These are phyloP conservation scores for Lachnellula cervina DNA, from an alignment of 2,329 filamentous ascomycete genomes.

Conservation along the genomic window DNA sequence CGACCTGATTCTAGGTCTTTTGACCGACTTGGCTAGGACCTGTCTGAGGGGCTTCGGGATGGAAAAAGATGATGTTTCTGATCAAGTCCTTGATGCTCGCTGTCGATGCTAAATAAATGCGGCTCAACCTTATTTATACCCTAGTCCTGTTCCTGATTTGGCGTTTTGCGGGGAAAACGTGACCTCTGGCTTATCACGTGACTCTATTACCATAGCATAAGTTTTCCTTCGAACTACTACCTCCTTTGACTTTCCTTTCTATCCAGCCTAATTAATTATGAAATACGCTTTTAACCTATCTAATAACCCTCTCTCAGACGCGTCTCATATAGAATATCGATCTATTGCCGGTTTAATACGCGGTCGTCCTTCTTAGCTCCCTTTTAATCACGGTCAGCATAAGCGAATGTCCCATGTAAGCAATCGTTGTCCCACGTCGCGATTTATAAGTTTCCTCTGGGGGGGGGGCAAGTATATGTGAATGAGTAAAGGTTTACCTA, in stretches of 20 bases:
- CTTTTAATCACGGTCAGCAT: no score
- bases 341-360: no score
- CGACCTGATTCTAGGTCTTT: background rate
- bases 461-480: no score
- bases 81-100: conserved; percentile 4
- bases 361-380: no score
- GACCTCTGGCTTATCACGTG: background rate
- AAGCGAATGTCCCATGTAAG: no score
- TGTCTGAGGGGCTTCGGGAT: background rate
- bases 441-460: no score
- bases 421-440: no score
- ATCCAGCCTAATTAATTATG: background rate
- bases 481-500: no score
- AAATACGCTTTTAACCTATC: background rate
- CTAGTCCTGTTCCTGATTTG: conserved; percentile 4
- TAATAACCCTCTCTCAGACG: background rate
- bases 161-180: conserved; percentile 6
- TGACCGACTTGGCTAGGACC: background rate
- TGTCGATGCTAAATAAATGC: conserved; percentile 6
- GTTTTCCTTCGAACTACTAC: background rate
- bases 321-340: no score
- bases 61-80: conserved; percentile 7
- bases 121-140: conserved; percentile 21
- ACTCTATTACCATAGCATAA: background rate
- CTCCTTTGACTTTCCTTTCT: background rate